Evolutionary conservation across 2,329 filamentous ascomycete genomes (phyloP).

Genomic region (Hypoxylon sp.): DNA sequence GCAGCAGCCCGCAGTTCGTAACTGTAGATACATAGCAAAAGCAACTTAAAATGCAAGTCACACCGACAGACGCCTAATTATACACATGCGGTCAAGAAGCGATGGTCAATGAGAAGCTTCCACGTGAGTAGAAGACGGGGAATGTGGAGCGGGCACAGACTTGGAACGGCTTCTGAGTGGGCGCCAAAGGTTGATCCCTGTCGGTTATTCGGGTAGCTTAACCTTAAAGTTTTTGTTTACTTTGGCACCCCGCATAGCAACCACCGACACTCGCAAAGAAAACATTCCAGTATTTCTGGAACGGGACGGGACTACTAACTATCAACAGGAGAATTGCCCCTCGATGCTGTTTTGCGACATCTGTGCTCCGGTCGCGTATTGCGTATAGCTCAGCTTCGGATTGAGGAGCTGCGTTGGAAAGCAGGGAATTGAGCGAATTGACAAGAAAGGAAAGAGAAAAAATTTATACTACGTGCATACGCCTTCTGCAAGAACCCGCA

Average conservation of each 20-base stretch:
- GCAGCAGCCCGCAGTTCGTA: conserved; percentile 11
- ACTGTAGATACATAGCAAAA: conserved; percentile 13
- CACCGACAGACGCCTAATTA: conserved; percentile 37
- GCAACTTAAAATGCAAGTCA: conserved; percentile 23
- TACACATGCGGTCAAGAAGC: conserved; percentile 39
- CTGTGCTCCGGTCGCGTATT: conserved; percentile 1
- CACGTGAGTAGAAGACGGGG: conserved; percentile 38
- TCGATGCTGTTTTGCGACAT: conserved; percentile 3
- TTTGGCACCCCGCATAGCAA: conserved; percentile 51
- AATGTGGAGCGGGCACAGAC: conserved; percentile 31
- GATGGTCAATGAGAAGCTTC: conserved; percentile 42
- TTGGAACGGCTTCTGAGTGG: conserved; percentile 30
- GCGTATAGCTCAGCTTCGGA: conserved; percentile 4
- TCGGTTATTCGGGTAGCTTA: conserved; percentile 22
- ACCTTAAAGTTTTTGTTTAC: conserved; percentile 50
- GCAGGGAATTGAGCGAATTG: conserved; percentile 4
- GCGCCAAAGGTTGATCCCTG: conserved; percentile 29
- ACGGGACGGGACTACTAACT: conserved; percentile 27
- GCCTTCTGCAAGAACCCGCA: conserved; percentile 24
- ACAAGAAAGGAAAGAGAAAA: conserved; percentile 11
- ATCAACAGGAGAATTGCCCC: conserved; percentile 12
- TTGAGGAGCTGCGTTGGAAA: conserved; percentile 8
- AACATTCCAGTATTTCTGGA: conserved; percentile 31
- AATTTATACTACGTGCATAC: conserved; percentile 17
- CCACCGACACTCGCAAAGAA: conserved; percentile 34